These are phyloP conservation scores for Nothopassalora personata DNA, from an alignment of 2,329 filamentous ascomycete genomes.

Conservation along the genomic window DNA sequence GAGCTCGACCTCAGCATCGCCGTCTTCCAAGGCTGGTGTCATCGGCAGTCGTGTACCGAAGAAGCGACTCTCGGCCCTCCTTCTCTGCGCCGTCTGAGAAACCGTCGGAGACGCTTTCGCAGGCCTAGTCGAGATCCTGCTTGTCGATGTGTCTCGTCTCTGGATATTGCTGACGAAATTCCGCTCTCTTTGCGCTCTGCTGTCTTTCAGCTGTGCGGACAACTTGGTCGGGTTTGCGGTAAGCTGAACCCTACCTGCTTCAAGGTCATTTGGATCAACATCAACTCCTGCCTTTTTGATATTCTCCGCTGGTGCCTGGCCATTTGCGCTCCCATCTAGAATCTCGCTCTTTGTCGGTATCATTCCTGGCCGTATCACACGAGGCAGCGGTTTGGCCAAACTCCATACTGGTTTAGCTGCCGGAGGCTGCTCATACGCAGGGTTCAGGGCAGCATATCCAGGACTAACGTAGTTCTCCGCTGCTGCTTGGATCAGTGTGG, in stretches of 20 bases:
- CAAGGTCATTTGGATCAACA: constrained; percentile 40
- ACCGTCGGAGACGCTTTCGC: constrained; percentile 21
- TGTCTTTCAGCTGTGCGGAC: constrained; percentile 43
- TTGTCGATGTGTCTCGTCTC: constrained; percentile 17
- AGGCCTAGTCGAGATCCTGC: constrained; percentile 13
- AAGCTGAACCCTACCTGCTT: constrained; percentile 40
- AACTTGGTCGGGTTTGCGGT: constrained; percentile 37
- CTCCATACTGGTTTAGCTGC: constrained; percentile 50
- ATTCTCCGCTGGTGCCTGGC: constrained; percentile 22
- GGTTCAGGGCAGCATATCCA: constrained; percentile 51
- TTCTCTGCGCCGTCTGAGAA: constrained; percentile 18
- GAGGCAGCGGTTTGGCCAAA: constrained; percentile 50
- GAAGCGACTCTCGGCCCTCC: constrained; percentile 8
- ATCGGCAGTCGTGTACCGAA: constrained; percentile 9
- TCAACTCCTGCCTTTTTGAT: constrained; percentile 31
- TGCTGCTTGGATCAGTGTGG: constrained; percentile 15
- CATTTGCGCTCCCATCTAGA: constrained; percentile 31
- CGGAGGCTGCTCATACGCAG: constrained; percentile 49
- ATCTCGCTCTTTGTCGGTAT: constrained; percentile 37
- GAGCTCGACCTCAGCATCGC: constrained; percentile 21
- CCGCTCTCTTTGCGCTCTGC: constrained; percentile 36
- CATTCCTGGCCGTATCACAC: constrained; percentile 51
- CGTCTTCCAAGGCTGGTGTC: constrained; percentile 25
- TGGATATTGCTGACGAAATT: constrained; percentile 23
- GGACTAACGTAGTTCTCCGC: constrained; percentile 41